Base-by-base conservation (phyloP, 768 basidiomycete species). In the Crassisporium funariophilum region DNA sequence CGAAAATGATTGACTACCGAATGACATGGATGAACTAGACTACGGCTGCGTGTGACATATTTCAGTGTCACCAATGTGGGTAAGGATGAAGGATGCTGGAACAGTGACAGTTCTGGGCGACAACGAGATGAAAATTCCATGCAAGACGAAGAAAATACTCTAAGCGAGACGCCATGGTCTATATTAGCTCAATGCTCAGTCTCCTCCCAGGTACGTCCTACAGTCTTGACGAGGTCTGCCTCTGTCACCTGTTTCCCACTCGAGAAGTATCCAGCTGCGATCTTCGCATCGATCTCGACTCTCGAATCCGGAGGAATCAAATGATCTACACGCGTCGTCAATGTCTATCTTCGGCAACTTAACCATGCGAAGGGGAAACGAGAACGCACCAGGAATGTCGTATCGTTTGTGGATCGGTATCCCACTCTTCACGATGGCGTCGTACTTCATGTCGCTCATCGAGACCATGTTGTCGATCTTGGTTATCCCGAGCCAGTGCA, bases 261-360 rank as follows among this genome's bases (percentile, higher is more conserved):
- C 22, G 88, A 84, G 70, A 91, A 95, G 65, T 98, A 98, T 6
- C 94, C 95, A 4, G 91, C 86, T 9, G 91, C 90, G 56, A 94
- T 93, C 79, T 97, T 98, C 25, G 95, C 95, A 55, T 97, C 91
- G 52, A 95, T 97, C 72, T 98, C 95, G 20, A 98, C 95, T 12
- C 84, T 81, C 34, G 88, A 88, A 67, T 93, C 90, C 25, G 87
- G 88, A 0, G 92, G 93, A 52, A 97, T 89, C 46, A 97, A 82
- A 53, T 95, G 79, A 42, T 91, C 91, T 82, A 35, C 10, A 41
- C 9, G 48, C 2, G 9, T 25, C 6, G 41, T 27, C 3, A 9
- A 16, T 19, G 13, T 23, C 21, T 23, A 35, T 2, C 8, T 45
- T 47, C n/a, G 47, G 52, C 22, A 41, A 21, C n/a, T 9, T 9